Base-by-base conservation (phyloP, 2,329 filamentous ascomycete species). In the Diaporthe aspalathi region DNA sequence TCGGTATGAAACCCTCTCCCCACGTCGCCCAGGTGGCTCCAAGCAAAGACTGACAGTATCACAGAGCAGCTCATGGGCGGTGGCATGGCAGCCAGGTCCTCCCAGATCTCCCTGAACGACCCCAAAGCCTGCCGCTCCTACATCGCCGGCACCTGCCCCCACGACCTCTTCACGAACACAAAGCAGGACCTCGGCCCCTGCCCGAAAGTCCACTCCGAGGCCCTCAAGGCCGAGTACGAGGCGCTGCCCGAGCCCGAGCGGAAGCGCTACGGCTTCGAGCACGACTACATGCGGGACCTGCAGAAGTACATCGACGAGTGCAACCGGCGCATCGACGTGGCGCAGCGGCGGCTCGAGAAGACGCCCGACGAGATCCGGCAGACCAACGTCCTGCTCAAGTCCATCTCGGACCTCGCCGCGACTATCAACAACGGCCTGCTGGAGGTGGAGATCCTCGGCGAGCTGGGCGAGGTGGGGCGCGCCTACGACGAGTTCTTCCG, bases 151-250 rank as follows among this genome's bases (percentile, higher is more conserved):
- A 97, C 94, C 72, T 99, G 96, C 81, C 96, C 96, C 0, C 95
- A 98, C 86, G 96, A 99, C 80, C 94, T 99, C 79, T 99, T 99
- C 88, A 99, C 95, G 75, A 99, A 99, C 84, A 99, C 96, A 56
- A 98, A 98, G 85, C 95, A 98, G 87, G 96, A 99, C 81, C 89
- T 98, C 43, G 96, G 96, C 2, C 89, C 91, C 0, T 99, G 96
- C 79, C 89, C 93, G 63, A 96, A 95, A 80, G 89, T 95, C 32
- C 96, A 99, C 84, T 93, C 90, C 62, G 95, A 98, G 80, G 90
- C 91, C 16, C 87, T 98, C 75, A 98, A 97, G 83, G 86, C 91
- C 60, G 95, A 99, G 80, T 99, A 96, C 81, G 93, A 97, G 76
- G 87, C 84, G 1, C 90, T 96, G 0, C 84, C 92, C 5, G 85